Evolutionary conservation across 2,329 filamentous ascomycete species (phyloP), one percentile per base, ranked within the genome.

Genomic region (Penicillium sp.): DNA sequence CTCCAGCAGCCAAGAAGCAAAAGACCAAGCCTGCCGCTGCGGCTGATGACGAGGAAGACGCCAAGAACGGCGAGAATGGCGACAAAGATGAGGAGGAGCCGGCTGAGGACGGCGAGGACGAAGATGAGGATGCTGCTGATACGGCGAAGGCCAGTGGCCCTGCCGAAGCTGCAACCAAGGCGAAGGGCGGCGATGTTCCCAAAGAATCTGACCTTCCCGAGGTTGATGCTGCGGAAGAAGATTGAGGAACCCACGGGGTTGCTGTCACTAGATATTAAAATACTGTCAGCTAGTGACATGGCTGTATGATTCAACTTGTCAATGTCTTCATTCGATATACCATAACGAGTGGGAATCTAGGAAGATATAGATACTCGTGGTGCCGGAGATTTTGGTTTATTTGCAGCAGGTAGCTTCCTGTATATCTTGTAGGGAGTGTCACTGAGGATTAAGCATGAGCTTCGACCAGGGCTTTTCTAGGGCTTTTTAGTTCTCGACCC

Each of bases 91-190:
- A 50, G 3, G 52, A 49, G 0, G 50, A 53, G 15, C 54, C 48
- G 8, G 55, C 34, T 8, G 49, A 37, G 2, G 52, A 23, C 7
- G 49, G 44, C 1, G 52, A 51, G 8, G 54, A 36, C 4, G 49
- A 42, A 5, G 54, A 59, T n/a, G 54, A 64, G 14, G 57, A 40
- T 6, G 42, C 43, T 9, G 51, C 51, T 20, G 57, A 59, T 9
- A 64, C 63, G 3, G 60, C 61, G 7, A 56, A 62, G 46, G 51
- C 47, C 16, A 62, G 61, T 37, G 63, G 46, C 4, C 61, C 65
- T 41, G 56, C 62, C 43, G 56, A 55, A 1, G 45, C 56, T 19
- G 67, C 62, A 17, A 56, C 57, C 14, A 62, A 60, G 49, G 58
- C 47, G 7, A 68, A 63, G 60, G 61, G 47, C 16, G 49, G 30